Evolutionary conservation across 148 eudicot genomes (phyloP).

Genomic region (Tetragonia tetragonoides): DNA sequence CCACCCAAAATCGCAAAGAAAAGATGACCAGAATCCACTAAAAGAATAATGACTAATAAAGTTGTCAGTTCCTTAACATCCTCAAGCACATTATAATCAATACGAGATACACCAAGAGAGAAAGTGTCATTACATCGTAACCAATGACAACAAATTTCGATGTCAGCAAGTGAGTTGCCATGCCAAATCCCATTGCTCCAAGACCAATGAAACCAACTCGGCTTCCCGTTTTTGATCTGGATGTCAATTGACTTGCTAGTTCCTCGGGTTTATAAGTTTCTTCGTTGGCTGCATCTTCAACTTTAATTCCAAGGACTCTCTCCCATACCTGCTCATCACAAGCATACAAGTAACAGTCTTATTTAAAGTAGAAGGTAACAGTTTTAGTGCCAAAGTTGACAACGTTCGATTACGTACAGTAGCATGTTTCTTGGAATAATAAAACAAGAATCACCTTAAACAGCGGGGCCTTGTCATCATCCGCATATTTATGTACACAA

Average conservation of each 20-base stretch:
- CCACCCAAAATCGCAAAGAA: neutral
- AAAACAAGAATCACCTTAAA: constrained; percentile 53
- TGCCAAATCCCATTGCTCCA: constrained; percentile 99
- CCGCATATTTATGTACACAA: constrained; percentile 42
- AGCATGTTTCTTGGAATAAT: neutral
- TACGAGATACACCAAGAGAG: constrained; percentile 12
- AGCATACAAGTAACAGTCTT: neutral
- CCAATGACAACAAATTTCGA: constrained; percentile 77
- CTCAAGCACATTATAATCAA: neutral
- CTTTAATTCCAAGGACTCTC: constrained; percentile 61
- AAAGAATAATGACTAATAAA: neutral
- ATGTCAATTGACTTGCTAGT: constrained; percentile 48
- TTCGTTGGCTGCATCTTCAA: constrained; percentile 68
- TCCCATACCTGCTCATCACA: constrained; percentile 64
- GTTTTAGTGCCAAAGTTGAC: neutral
- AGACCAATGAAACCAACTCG: constrained; percentile 90
- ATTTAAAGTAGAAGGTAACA: neutral
- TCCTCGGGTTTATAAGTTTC: constrained; percentile 74
- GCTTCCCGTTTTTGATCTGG: constrained; percentile 45
- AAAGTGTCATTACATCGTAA: constrained; percentile 59
- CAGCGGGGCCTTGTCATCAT: constrained; percentile 43
- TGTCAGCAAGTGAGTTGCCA: constrained; percentile 89
- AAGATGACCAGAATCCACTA: neutral
- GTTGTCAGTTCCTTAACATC: neutral
- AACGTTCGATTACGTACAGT: neutral